Percentiles rank a stretch among this genome's conserved stretches.
These are phyloP conservation scores for Calonectria leucothoes DNA, from an alignment of 2,329 filamentous ascomycete genomes.

Conservation along the genomic window DNA sequence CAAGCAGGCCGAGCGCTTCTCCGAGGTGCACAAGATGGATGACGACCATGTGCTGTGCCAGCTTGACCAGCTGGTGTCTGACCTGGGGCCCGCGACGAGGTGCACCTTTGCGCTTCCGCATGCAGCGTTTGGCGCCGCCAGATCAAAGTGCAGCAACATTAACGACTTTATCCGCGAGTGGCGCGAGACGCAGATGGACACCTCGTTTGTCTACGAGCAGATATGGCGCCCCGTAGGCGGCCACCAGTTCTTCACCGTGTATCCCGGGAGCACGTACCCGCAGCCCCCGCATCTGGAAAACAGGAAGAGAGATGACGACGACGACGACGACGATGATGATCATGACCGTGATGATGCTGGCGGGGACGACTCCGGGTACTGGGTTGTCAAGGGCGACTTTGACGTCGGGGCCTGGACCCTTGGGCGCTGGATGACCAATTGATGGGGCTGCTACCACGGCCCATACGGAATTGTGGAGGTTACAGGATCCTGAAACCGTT, in stretches of 20 bases:
- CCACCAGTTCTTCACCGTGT: background rate
- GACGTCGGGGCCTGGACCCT: background rate
- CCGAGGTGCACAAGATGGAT: background rate
- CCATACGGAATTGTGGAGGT: background rate
- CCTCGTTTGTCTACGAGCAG: background rate
- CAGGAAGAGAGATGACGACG: background rate
- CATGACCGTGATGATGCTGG: too few species aligned
- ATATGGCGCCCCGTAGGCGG: background rate
- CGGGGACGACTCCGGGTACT: background rate
- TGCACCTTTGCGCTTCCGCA: background rate
- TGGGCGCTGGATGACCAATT: background rate
- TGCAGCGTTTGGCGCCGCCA: background rate
- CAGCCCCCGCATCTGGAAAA: background rate
- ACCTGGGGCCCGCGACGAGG: background rate
- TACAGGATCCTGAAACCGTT: background rate
- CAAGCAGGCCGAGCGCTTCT: background rate
- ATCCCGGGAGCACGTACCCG: background rate
- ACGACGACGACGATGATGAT: too few species aligned
- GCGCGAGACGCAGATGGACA: background rate
- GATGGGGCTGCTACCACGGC: background rate
- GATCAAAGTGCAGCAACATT: background rate
- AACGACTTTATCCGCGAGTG: background rate
- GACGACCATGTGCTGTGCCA: background rate
- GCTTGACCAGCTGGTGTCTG: background rate
- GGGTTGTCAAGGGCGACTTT: background rate